A percentile compares a stretch with the other conserved stretches of the same genome.
Conservation (phyloP, 192 early-diverging fungal species). For the Coemansia sp. region DNA sequence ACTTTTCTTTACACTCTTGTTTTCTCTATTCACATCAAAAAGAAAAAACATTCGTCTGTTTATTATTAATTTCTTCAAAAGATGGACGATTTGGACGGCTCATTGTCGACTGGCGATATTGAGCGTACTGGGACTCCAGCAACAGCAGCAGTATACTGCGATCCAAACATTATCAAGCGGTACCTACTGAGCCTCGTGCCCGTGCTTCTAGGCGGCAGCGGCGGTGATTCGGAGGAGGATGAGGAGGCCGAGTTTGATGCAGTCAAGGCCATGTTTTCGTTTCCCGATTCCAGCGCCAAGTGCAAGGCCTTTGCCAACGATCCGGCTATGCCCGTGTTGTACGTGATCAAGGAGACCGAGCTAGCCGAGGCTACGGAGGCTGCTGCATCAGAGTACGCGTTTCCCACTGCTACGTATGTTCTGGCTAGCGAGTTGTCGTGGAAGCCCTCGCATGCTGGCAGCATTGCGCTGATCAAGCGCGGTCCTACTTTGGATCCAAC, state of each 20-base stretch:
- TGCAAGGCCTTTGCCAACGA: slow-evolving; percentile 79
- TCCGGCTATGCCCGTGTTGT: slow-evolving; percentile 66
- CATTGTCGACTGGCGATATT: slow-evolving; percentile 12
- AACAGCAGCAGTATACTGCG: slow-evolving; percentile 45
- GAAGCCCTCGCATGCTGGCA: slow-evolving; percentile 69
- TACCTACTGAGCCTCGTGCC: slow-evolving; percentile 73
- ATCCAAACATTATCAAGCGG: slow-evolving; percentile 63
- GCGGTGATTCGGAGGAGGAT: slow-evolving; percentile 12
- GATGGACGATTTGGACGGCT: slow-evolving; percentile 43
- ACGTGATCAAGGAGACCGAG: slow-evolving; percentile 76
- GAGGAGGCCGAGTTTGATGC: slow-evolving; percentile 62
- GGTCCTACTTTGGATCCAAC: slow-evolving; percentile 67
- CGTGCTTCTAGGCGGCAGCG: slow-evolving; percentile 61
- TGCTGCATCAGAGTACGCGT: slow-evolving; percentile 16
- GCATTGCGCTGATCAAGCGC: slow-evolving; percentile 80
- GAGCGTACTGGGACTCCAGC: slow-evolving; percentile 16
- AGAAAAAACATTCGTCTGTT: background rate
- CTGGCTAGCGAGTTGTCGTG: slow-evolving; percentile 76
- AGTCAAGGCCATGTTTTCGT: slow-evolving; percentile 60
- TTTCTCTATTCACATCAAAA: background rate
- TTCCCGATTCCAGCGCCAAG: slow-evolving; percentile 71
- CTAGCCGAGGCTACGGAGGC: slow-evolving; percentile 8
- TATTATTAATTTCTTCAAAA: background rate
- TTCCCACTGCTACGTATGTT: slow-evolving; percentile 51
- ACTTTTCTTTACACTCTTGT: background rate